Base-by-base conservation (phyloP, 176 grass and related monocot species). In the Carex parvula region DNA sequence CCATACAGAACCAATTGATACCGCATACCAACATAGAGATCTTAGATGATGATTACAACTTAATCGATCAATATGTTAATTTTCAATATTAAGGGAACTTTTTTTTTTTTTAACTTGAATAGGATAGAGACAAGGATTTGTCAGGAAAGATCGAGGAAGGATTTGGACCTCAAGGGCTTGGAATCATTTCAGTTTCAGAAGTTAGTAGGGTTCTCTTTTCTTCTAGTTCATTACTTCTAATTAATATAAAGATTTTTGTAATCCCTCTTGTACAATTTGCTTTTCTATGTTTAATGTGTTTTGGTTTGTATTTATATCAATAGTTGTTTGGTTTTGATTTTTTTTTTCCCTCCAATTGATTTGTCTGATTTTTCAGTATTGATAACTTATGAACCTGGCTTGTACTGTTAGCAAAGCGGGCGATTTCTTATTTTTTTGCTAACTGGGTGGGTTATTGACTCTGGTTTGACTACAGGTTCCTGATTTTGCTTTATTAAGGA, bases 151-250 rank as follows among this genome's bases (percentile, higher is more conserved):
- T 98, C 41, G 92, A 98, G 83, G 92, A 98, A 91, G 95, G 95
- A 42, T 86, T 98, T 30, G 91, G 95, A 2, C 92, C 95, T 59
- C 60, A 83, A 53, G 95, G 92, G 14, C 87, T 95, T 18, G 95
- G 95, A n/a, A 95, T 98, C 79, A 85, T 98, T 84, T 90, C 92
- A 64, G 83, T 98, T 85, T 85, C 95, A 37, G 84, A 89, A 87
- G 95, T 98, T 79, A 86, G 92, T 90, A 54, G 6, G 0, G 8
- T 67, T 73, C 48, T 22, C 59, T 73, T 58, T 46, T 52, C n/a
- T n/a, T 17, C 12, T 32, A 1, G 30, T 35, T 39, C 3, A 21
- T 58, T 77, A 17, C 18, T 57, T 1, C 11, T 9, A 80, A 66
- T 35, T 44, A 59, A 48, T 81, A 52, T 32, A 24, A 15, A 24